A percentile compares a stretch with the other conserved stretches of the same genome.
Conservation (phyloP, 2,329 filamentous ascomycete species). For the Erysiphe pulchra region DNA sequence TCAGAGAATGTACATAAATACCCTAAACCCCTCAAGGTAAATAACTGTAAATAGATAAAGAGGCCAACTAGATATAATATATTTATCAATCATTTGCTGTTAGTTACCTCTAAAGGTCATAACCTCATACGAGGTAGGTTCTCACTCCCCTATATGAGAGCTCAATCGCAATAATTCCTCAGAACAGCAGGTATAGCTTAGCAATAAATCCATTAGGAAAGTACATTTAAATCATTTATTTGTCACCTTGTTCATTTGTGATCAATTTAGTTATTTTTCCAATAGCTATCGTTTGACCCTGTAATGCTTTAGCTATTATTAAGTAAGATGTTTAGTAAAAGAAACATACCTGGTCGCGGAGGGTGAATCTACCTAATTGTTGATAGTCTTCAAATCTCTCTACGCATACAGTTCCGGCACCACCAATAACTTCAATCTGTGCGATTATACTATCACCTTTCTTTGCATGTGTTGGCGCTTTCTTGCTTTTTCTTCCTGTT, state of each 20-base stretch:
- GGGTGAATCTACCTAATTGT: constrained; percentile 74
- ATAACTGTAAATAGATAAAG: too few relatives aligned
- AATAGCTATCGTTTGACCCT: constrained; percentile 98
- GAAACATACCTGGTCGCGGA: constrained; percentile 50
- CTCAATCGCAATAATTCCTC: too few relatives aligned
- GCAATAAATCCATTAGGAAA: too few relatives aligned
- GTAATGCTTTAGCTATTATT: constrained; percentile 7
- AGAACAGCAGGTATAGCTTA: too few relatives aligned
- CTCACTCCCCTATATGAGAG: too few relatives aligned
- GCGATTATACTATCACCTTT: constrained; percentile 69
- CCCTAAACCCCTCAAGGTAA: too few relatives aligned
- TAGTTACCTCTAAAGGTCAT: too few relatives aligned
- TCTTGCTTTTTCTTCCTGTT: constrained; percentile 79
- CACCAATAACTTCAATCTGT: constrained; percentile 63
- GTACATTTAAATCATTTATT: too few relatives aligned
- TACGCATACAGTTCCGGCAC: constrained; percentile 67
- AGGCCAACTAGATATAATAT: too few relatives aligned
- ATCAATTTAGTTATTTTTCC: constrained; percentile 94
- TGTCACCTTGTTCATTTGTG: constrained; percentile 13
- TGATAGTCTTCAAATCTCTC: constrained; percentile 92
- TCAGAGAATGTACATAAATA: too few relatives aligned
- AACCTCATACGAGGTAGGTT: too few relatives aligned
- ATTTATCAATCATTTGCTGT: too few relatives aligned
- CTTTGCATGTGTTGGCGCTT: constrained; percentile 74
- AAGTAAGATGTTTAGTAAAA: constrained; percentile 5